Conservation (phyloP, 805 yeast genomes). For the Candida michaelii region DNA sequence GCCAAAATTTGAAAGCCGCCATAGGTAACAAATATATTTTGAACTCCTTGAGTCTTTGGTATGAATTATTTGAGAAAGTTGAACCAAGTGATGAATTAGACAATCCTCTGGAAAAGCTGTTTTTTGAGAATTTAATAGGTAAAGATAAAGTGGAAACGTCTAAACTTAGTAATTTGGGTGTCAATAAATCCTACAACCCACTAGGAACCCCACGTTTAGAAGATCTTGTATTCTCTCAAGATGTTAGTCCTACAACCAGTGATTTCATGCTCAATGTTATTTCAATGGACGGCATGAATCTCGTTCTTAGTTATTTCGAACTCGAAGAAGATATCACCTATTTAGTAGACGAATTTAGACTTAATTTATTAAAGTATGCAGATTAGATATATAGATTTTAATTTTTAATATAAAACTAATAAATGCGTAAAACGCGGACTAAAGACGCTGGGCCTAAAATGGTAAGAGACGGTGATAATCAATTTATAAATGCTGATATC, state of each 20-base stretch:
- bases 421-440: neutral
- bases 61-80: slow-evolving; percentile 14
- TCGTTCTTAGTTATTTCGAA: slow-evolving; percentile 32
- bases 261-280: slow-evolving; percentile 37
- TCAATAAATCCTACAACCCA: slow-evolving; percentile 14
- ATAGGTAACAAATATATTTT: slow-evolving; percentile 24
- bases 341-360: slow-evolving; percentile 21
- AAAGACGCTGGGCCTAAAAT: neutral
- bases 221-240: slow-evolving; percentile 37
- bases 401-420: neutral
- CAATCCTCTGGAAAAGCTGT: slow-evolving; percentile 6
- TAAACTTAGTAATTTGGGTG: slow-evolving; percentile 40
- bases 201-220: slow-evolving; percentile 23
- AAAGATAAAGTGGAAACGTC: slow-evolving; percentile 29
- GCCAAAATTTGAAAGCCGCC: slow-evolving; percentile 18
- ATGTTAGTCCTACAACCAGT: slow-evolving; percentile 31
- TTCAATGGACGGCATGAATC: slow-evolving; percentile 33
- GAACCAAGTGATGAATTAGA: slow-evolving; percentile 15
- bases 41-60: slow-evolving; percentile 21
- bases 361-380: slow-evolving; percentile 19
- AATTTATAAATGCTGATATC: slow-evolving; percentile 2
- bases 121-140: slow-evolving; percentile 24
- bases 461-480: slow-evolving; percentile 19
- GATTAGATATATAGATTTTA: slow-evolving; percentile 1
- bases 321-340: slow-evolving; percentile 21